Percentiles rank a stretch among this genome's conserved stretches.
Conservation (phyloP, 495 filamentous ascomycete species). For the Cetradonia linearis region DNA sequence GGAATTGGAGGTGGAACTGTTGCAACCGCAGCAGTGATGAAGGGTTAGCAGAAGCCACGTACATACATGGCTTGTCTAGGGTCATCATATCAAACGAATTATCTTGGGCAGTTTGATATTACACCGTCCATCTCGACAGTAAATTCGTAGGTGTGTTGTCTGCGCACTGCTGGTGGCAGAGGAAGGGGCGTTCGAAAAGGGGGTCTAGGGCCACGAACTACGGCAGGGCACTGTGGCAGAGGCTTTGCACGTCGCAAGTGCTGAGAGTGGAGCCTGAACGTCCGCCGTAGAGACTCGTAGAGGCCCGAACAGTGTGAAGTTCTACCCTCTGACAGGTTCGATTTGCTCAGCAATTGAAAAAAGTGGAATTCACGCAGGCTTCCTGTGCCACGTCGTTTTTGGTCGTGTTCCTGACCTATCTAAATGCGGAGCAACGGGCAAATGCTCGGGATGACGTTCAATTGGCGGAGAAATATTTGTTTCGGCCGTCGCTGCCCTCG, state of each 20-base stretch:
- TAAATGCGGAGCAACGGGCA: background rate
- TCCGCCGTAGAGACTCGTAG: background rate
- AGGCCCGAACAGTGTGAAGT: background rate
- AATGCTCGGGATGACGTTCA: background rate
- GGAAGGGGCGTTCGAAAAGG: background rate
- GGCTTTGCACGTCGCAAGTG: background rate
- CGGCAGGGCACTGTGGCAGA: background rate
- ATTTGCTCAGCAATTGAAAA: background rate
- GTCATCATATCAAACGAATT: background rate
- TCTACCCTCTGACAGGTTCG: background rate
- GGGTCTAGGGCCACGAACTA: background rate
- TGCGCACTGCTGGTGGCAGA: background rate
- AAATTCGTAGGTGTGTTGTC: background rate
- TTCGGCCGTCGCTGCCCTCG: background rate
- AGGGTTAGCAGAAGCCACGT: background rate
- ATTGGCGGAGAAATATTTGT: background rate
- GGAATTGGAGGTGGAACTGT: slow-evolving; percentile 52
- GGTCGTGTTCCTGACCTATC: slow-evolving; percentile 1
- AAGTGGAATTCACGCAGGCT: background rate
- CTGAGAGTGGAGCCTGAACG: background rate
- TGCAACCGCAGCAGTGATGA: slow-evolving; percentile 41
- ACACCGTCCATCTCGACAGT: background rate
- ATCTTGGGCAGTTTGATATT: background rate
- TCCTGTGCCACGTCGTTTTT: background rate
- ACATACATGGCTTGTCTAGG: background rate